Evolutionary conservation across 768 basidiomycete genomes (phyloP), one percentile per base, ranked within the genome.

Genomic region (Tremella yokohamensis): DNA sequence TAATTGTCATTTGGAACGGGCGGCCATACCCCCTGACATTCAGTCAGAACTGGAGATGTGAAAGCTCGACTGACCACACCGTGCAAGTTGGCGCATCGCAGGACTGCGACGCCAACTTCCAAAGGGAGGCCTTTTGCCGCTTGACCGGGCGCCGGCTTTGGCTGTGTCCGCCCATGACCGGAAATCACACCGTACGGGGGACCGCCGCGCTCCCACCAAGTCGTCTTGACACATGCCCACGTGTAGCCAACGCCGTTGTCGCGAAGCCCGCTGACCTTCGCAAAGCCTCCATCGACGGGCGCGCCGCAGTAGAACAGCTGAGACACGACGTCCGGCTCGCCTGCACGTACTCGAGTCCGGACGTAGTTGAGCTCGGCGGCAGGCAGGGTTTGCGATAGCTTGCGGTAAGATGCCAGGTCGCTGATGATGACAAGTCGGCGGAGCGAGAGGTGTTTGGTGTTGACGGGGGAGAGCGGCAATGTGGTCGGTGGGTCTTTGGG

Each of bases 191-290:
- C 70, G 9, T 52, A 25, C 15, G 70, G 65, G 2, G 59, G 24
- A 15, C 68, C 68, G 6, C 70, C 70, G 53, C 66, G 72, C 49
- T 76, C 75, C 75, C 75, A 76, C 75, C 75, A 76, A 1, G 63
- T 70, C 15, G 65, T 64, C 56, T 67, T 67, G 3, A 76, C 55
- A 24, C 67, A 68, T 4, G 73, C 68, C 53, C 68, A 74, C 8
- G 64, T 72, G 49, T 74, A 72, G 22, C 66, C 70, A 20, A 62
- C 68, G 1, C 66, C 66, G 40, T 68, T 65, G 42, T 69, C 64
- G 38, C 65, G 53, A 48, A 67, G 56, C 18, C 67, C 68, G 1
- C 51, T 54, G 7, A 58, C 56, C 1, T 54, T 57, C 9, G 61
- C 58, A 18, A 25, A 24, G 13, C 60, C 44, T 29, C 66, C 71